phyloP scores from a whole-genome alignment of 1,284 basidiomycete genomes.

The Trichosporon sp. region DNA sequence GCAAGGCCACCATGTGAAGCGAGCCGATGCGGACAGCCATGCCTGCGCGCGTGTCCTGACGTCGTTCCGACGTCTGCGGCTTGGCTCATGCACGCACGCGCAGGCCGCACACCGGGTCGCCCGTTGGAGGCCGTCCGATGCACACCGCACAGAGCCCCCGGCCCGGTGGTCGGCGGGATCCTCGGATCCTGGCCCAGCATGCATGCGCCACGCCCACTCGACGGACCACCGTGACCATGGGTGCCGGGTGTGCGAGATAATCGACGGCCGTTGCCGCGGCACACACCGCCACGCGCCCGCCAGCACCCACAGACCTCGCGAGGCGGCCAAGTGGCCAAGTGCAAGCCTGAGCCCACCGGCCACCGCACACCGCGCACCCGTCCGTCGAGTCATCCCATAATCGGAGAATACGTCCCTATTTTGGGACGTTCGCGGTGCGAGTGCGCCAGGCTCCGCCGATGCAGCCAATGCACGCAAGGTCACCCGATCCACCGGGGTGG shows the following conservation, averaged over 20 bases:
- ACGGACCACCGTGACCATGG: background rate
- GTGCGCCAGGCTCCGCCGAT: background rate
- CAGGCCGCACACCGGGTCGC: background rate
- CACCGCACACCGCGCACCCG: background rate
- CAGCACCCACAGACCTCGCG: background rate
- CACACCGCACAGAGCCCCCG: background rate
- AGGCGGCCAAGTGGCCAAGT: background rate
- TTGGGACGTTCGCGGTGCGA: background rate
- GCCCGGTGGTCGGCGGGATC: background rate
- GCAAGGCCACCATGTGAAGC: background rate
- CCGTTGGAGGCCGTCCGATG: background rate
- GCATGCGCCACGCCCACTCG: background rate
- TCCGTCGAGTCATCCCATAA: background rate
- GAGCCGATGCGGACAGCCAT: background rate
- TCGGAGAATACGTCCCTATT: background rate
- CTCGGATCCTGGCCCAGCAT: background rate
- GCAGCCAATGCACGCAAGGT: background rate
- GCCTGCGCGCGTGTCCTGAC: conserved; percentile 4
- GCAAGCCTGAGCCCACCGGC: background rate
- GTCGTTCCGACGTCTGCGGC: background rate
- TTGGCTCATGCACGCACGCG: background rate
- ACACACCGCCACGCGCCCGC: background rate
- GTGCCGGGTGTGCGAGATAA: background rate
- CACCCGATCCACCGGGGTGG: background rate
- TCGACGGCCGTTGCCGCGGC: background rate